These are phyloP conservation scores for Dendrostoma leiphaemia DNA, from an alignment of 2,329 filamentous ascomycete species.

Conservation along the genomic window DNA sequence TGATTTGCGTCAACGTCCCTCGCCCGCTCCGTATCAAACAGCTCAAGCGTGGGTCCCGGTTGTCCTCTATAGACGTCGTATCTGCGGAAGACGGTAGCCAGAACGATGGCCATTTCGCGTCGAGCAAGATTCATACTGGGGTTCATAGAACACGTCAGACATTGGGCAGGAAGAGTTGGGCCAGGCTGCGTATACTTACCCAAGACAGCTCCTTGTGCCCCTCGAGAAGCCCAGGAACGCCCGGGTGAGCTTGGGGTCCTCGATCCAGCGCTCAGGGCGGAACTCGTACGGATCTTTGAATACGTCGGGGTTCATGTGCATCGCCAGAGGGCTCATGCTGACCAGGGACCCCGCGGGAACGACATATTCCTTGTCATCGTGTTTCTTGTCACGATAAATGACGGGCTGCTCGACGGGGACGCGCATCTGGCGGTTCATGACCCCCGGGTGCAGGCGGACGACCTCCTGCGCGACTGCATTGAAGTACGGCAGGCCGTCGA, in stretches of 20 bases:
- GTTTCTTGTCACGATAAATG: constrained; percentile 24
- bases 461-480: constrained; percentile 31
- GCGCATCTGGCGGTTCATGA: constrained; percentile 28
- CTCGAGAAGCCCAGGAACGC: constrained; percentile 21
- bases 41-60: constrained; percentile 24
- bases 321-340: no score
- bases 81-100: constrained; percentile 23
- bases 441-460: constrained; percentile 37
- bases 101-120: constrained; percentile 25
- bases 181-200: constrained; percentile 18
- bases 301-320: constrained; percentile 22
- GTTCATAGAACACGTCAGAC: no score
- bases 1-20: constrained; percentile 22
- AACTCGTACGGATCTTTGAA: constrained; percentile 24
- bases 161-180: background rate
- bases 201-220: constrained; percentile 25
- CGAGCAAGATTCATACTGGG: constrained; percentile 24
- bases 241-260: constrained; percentile 22
- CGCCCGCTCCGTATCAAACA: constrained; percentile 22
- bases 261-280: constrained; percentile 25
- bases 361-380: constrained; percentile 19
- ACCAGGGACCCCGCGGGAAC: constrained; percentile 21
- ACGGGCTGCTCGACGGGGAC: constrained; percentile 28
- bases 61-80: constrained; percentile 26
- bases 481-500: constrained; percentile 31